Conservation (phyloP, 2,329 filamentous ascomycete genomes). For the Tolypocladium sp. region DNA sequence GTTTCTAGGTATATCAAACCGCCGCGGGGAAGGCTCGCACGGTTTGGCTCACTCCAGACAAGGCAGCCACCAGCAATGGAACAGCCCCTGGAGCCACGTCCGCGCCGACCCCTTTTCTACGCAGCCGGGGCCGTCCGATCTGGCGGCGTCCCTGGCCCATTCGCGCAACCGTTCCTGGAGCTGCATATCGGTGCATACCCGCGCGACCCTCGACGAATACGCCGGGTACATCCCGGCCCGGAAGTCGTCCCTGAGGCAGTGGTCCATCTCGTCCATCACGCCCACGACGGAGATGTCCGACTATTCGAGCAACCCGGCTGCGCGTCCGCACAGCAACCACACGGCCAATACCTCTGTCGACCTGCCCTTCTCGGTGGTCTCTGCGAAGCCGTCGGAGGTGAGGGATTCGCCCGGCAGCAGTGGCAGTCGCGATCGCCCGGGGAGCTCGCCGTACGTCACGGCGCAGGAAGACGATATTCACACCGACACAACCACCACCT, state of each 20-base stretch:
- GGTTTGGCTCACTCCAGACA: not conserved
- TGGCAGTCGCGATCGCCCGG: not conserved
- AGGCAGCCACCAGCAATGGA: not conserved
- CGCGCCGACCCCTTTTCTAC: not conserved
- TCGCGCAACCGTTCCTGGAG: not conserved
- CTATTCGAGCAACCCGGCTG: conserved; percentile 28
- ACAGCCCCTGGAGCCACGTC: not conserved
- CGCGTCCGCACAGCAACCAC: conserved; percentile 30
- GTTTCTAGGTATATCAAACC: not conserved
- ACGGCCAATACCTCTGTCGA: conserved; percentile 37
- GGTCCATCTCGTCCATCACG: conserved; percentile 33
- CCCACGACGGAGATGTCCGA: conserved; percentile 26
- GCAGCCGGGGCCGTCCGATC: not conserved
- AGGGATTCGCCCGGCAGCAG: not conserved
- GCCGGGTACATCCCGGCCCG: conserved; percentile 3
- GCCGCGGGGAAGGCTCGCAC: not conserved
- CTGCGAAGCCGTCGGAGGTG: not conserved
- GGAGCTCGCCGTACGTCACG: not conserved
- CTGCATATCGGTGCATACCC: not conserved
- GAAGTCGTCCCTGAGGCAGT: conserved; percentile 18
- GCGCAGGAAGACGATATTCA: not conserved
- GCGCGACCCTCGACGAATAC: conserved; percentile 1
- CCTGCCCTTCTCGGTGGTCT: conserved; percentile 6
- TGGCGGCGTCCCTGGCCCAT: not conserved
- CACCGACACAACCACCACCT: not conserved